These are phyloP conservation scores for Porphyrellus cyaneotinctus DNA, from an alignment of 768 basidiomycete genomes.

Conservation along the genomic window DNA sequence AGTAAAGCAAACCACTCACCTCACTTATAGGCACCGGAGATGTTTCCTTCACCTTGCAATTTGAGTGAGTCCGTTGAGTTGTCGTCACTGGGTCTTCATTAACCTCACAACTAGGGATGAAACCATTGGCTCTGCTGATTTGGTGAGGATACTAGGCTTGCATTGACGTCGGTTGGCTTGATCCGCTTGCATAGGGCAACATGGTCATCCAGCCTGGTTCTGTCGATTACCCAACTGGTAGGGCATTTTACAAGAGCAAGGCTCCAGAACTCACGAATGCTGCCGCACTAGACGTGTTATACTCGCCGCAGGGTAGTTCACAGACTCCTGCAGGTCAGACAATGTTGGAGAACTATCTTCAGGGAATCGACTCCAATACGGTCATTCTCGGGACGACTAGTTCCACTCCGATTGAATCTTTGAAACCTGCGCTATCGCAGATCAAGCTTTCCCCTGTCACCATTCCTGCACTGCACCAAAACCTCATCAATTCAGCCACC, in stretches of 20 bases:
- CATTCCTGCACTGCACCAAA: constrained; percentile 62
- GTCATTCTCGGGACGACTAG: constrained; percentile 50
- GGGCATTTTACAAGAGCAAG: not conserved
- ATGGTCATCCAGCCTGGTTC: constrained; percentile 59
- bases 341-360: constrained; percentile 65
- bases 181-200: constrained; percentile 36
- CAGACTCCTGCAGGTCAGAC: constrained; percentile 45
- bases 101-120: constrained; percentile 36
- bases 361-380: constrained; percentile 54
- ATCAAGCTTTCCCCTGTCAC: constrained; percentile 57
- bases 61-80: constrained; percentile 39
- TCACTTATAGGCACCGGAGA: constrained; percentile 56
- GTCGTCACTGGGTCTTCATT: not conserved
- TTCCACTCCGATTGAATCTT: constrained; percentile 58
- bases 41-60: constrained; percentile 56
- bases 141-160: constrained; percentile 35
- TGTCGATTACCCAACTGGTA: constrained; percentile 52
- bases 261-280: constrained; percentile 1
- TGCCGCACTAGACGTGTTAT: constrained; percentile 48
- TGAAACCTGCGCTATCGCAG: constrained; percentile 56
- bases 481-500: constrained; percentile 52
- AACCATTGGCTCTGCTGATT: constrained; percentile 54
- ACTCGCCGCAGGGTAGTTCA: constrained; percentile 52
- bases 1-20: constrained; percentile 32
- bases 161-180: not conserved